phyloP scores from a whole-genome alignment of 352 stramenopile species.

The Elongisporangium prolatum region DNA sequence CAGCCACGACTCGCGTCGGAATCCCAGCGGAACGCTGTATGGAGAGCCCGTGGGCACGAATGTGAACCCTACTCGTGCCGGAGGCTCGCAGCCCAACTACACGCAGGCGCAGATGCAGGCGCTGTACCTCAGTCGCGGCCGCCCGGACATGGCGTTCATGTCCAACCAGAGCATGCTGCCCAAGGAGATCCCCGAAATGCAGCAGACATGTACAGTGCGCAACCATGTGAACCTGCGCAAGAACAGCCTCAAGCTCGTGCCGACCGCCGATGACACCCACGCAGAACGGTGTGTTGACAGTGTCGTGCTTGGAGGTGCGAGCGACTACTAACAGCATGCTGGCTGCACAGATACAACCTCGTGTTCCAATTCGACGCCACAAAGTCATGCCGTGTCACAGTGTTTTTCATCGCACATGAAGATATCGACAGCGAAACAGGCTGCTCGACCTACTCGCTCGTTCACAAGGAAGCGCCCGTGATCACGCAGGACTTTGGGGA shows the following conservation, averaged over 20 bases:
- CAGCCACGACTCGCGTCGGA: conserved; percentile 15
- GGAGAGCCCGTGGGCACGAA: conserved; percentile 45
- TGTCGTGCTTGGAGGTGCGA: no score
- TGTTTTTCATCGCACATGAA: conserved; percentile 65
- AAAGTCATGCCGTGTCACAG: conserved; percentile 57
- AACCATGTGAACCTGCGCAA: conserved; percentile 88
- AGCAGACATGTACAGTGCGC: conserved; percentile 79
- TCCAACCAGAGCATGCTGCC: conserved; percentile 50
- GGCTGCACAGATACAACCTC: conserved; percentile 24
- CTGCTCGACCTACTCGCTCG: conserved; percentile 49
- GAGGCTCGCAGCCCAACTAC: conserved; percentile 47
- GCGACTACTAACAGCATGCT: not conserved
- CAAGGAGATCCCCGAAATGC: conserved; percentile 69
- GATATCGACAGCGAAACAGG: conserved; percentile 62
- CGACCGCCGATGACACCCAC: conserved; percentile 12
- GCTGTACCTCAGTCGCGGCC: conserved; percentile 70
- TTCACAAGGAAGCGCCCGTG: conserved; percentile 37
- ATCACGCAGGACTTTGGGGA: conserved; percentile 38
- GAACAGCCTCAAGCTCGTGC: conserved; percentile 51
- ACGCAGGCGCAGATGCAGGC: conserved; percentile 80
- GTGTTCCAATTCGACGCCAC: conserved; percentile 79
- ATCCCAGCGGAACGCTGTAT: conserved; percentile 43
- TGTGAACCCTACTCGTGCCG: conserved; percentile 7
- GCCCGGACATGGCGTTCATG: conserved; percentile 84
- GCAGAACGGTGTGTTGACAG: conserved; percentile 8